Evolutionary conservation across 257 asterid species (phyloP), one percentile per base, ranked within the genome.

Genomic region (Solanum chiquidenum): DNA sequence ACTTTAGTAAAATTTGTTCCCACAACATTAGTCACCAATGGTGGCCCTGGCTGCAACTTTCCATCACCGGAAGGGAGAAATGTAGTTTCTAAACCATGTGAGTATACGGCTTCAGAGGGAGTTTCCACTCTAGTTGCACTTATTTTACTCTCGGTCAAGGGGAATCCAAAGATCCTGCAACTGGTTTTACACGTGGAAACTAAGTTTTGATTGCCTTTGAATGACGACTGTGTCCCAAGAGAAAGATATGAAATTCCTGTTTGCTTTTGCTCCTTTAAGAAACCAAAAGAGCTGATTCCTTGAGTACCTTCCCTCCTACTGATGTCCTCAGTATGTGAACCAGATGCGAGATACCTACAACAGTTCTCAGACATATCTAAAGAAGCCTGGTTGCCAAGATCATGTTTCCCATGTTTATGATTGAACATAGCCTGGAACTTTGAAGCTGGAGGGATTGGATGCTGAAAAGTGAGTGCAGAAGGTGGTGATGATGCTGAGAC

Each of bases 141-240:
- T 37, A 85, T 72, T 85, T 88, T 91, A 13, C 94, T 98, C 90
- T 95, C 98, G 0, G 96, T 93, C 88, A 97, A 89, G 14, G 99
- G 91, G 88, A 97, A 97, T 6, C 99, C 99, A 58, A 97, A 97
- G 76, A 97, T 92, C 92, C 96, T 90, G 95, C 98, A 94, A 83
- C 96, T 89, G 62, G 83, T 92, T 85, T 92, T 91, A 90, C 95
- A 92, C 87, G 86, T 88, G 6, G 98, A 90, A 68, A 87, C 93
- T 25, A 92, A 85, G 23, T 85, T 91, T 85, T 85, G 90, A 52
- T 91, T 87, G 62, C 90, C 93, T 68, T 89, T 89, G 72, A 88
- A 79, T 46, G 93, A 85, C 20, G 95, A 89, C 83, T 92, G 96
- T 80, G 92, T 89, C 76, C 91, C 87, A 73, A 90, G 86, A 38